Conservation (phyloP, 2,329 filamentous ascomycete species). For the Fusarium globosum region DNA sequence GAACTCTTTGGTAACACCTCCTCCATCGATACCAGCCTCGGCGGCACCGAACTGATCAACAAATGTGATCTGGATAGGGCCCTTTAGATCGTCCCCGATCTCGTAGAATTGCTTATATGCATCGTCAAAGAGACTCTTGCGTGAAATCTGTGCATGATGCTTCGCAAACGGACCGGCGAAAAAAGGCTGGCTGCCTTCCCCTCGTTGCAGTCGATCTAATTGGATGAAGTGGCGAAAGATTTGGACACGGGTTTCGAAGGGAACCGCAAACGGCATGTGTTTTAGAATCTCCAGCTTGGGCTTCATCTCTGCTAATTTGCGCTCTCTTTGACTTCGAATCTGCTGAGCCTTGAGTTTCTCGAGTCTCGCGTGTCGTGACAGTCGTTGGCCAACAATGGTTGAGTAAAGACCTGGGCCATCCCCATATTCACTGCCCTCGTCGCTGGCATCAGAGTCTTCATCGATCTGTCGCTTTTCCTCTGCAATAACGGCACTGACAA, state of each 20-base stretch:
- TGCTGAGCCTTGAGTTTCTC: slow-evolving; percentile 73
- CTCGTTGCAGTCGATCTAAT: slow-evolving; percentile 65
- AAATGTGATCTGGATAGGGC: slow-evolving; percentile 96
- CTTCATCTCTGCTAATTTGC: slow-evolving; percentile 80
- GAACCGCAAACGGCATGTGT: slow-evolving; percentile 97
- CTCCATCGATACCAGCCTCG: slow-evolving; percentile 96
- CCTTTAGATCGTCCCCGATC: slow-evolving; percentile 85
- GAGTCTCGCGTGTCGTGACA: slow-evolving; percentile 71
- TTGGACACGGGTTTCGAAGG: slow-evolving; percentile 88
- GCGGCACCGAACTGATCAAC: slow-evolving; percentile 87
- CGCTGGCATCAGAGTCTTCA: slow-evolving; percentile 52
- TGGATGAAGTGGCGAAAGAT: slow-evolving; percentile 95
- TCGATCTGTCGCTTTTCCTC: slow-evolving; percentile 86
- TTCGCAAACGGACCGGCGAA: slow-evolving; percentile 55
- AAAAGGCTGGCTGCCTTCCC: slow-evolving; percentile 23
- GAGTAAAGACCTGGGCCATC: slow-evolving; percentile 43
- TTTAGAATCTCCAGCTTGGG: slow-evolving; percentile 90
- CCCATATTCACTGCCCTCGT: slow-evolving; percentile 49
- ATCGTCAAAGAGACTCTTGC: slow-evolving; percentile 85
- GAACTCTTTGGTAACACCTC: slow-evolving; percentile 97
- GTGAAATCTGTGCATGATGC: slow-evolving; percentile 83
- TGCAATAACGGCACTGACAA: slow-evolving; percentile 84
- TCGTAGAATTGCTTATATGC: slow-evolving; percentile 86
- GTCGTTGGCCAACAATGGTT: slow-evolving; percentile 64
- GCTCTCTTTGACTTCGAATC: slow-evolving; percentile 73